Base-by-base conservation (phyloP, 768 basidiomycete genomes). In the Cystobasidium tubakii region DNA sequence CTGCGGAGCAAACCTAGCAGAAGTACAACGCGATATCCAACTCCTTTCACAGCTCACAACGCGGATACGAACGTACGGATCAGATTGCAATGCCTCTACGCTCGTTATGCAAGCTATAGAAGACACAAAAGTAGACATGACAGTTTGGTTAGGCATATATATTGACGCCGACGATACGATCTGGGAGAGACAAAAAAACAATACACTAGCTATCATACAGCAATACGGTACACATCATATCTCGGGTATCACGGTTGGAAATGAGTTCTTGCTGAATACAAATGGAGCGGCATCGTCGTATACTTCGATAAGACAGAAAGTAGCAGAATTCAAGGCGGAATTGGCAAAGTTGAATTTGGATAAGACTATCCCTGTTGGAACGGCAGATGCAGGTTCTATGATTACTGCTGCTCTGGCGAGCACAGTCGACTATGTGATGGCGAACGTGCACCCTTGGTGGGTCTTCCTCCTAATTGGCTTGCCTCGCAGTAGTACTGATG, bases 101-200 rank as follows among this genome's bases (percentile, higher is more conserved):
- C 63, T 83, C 55, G 80, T 83, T 84, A 85, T 98, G 34, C 90
- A 93, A 76, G 95, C 94, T 21, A 92, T 99, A 77, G 85, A 88
- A 78, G 87, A 87, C 74, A 96, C 94, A 42, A 90, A 94, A 82
- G 90, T 92, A 44, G 84, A 95, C 81, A 85, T 96, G 86, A 84
- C 81, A 2, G 90, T 94, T 4, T 92, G 97, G 78, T 85, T 88
- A 78, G 88, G 87, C 74, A 95, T 94, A 42, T 90, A 95, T 81
- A 89, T 92, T 39, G 84, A 95, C 81, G 85, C 92, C 83, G 62
- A 54, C 55, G 39, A 31, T 34, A 73, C 46, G 73, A 81, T 90
- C 1, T 96, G 93, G 80, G 64, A 80, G 0, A 86, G 89, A 44
- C 95, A 99, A 81, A 86, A 85, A 25, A 84, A 85, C 74, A 81